Percentiles rank a stretch among this genome's conserved stretches.
These are phyloP conservation scores for Xanthoconium stramineum DNA, from an alignment of 768 basidiomycete genomes.

Conservation along the genomic window DNA sequence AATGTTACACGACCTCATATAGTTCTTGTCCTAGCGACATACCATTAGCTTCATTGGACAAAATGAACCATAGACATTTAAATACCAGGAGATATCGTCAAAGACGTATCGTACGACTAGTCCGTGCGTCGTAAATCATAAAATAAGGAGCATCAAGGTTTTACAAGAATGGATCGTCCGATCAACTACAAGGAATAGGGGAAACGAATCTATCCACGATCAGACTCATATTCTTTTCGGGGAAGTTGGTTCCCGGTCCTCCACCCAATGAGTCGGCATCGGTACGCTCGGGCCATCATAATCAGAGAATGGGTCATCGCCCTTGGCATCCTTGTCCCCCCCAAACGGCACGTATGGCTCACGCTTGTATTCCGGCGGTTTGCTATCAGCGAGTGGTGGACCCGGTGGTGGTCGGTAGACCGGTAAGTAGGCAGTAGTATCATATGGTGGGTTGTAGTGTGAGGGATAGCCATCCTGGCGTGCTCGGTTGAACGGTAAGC, in stretches of 20 bases:
- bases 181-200: not conserved
- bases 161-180: not conserved
- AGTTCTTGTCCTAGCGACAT: not conserved
- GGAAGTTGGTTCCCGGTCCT: conserved; percentile 43
- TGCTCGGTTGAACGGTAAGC: conserved; percentile 38
- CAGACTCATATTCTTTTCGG: conserved; percentile 8
- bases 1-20: no score
- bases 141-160: not conserved
- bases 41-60: no score
- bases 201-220: not conserved
- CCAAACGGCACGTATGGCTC: conserved; percentile 29
- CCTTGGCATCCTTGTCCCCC: conserved; percentile 32
- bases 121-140: not conserved
- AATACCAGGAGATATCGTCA: no score
- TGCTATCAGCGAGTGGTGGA: conserved; percentile 44
- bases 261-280: conserved; percentile 34
- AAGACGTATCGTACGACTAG: not conserved
- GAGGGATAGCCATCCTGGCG: conserved; percentile 41
- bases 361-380: conserved; percentile 50
- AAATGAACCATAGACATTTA: no score
- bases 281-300: conserved; percentile 38
- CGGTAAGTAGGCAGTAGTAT: conserved; percentile 27
- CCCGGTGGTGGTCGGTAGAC: conserved; percentile 50
- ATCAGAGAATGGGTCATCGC: conserved; percentile 57
- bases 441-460: conserved; percentile 62